phyloP scores from a whole-genome alignment of 192 early-diverging fungal species.

The Anaeromyces robustus region DNA sequence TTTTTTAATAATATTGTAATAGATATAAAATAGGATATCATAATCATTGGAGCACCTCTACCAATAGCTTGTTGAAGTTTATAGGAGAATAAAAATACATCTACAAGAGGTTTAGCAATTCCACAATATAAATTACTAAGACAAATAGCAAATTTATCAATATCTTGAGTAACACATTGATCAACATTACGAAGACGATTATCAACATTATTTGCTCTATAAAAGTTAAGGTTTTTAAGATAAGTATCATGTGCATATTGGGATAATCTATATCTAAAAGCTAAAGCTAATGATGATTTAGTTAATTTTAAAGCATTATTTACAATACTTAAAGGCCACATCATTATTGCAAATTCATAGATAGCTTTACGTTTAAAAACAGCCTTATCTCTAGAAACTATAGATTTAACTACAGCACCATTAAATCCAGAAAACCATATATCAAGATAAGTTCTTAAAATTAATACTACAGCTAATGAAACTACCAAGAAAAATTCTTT shows the following conservation, averaged over 20 bases:
- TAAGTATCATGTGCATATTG: background rate
- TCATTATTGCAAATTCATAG: conserved; percentile 50
- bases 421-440: conserved; percentile 6
- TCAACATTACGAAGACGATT: conserved; percentile 65
- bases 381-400: conserved; percentile 47
- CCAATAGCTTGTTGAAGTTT: conserved; percentile 81
- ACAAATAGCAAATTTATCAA: conserved; percentile 77
- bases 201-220: conserved; percentile 55
- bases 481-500: background rate
- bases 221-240: background rate
- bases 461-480: background rate
- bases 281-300: background rate
- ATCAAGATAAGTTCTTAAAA: background rate
- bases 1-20: conserved; percentile 65
- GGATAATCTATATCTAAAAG: background rate
- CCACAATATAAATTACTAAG: conserved; percentile 82
- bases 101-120: conserved; percentile 86
- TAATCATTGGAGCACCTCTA: conserved; percentile 58
- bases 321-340: conserved; percentile 9
- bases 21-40: conserved; percentile 67
- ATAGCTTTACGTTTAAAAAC: conserved; percentile 41
- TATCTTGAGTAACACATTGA: conserved; percentile 84
- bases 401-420: conserved; percentile 59
- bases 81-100: conserved; percentile 35
- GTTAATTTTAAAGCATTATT: background rate